Conservation (phyloP, 176 grass and related monocot species). For the Leersia perrieri region DNA sequence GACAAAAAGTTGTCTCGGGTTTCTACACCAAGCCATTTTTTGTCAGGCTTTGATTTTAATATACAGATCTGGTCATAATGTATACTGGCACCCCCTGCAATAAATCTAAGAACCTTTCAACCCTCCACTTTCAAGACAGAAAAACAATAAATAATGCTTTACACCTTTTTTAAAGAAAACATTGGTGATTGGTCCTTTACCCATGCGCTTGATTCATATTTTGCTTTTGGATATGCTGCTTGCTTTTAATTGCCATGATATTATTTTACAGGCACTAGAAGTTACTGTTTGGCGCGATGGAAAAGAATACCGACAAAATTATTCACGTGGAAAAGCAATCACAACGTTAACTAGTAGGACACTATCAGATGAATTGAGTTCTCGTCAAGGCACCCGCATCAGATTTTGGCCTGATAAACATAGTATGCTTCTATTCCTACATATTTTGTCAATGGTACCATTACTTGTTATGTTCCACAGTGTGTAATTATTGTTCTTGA, state of each 20-base stretch:
- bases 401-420: slow-evolving; percentile 98
- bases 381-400: slow-evolving; percentile 60
- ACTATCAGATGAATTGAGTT: slow-evolving; percentile 52
- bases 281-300: slow-evolving; percentile 91
- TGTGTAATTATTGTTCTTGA: slow-evolving; percentile 24
- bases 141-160: background rate
- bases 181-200: background rate
- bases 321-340: slow-evolving; percentile 78
- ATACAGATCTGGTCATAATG: background rate
- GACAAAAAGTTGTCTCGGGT: background rate
- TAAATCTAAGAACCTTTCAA: background rate
- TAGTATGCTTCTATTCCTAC: slow-evolving; percentile 50
- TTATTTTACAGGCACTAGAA: slow-evolving; percentile 63
- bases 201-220: background rate
- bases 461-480: slow-evolving; percentile 6
- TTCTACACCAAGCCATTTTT: background rate
- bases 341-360: slow-evolving; percentile 48
- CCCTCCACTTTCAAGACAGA: background rate
- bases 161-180: background rate
- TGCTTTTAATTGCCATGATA: slow-evolving; percentile 19
- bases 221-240: slow-evolving; percentile 18
- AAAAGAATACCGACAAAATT: slow-evolving; percentile 76
- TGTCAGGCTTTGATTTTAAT: background rate
- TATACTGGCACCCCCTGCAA: background rate
- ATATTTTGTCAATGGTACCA: slow-evolving; percentile 16